Conservation (phyloP, 2,329 filamentous ascomycete genomes). For the Neospermospora avenae region DNA sequence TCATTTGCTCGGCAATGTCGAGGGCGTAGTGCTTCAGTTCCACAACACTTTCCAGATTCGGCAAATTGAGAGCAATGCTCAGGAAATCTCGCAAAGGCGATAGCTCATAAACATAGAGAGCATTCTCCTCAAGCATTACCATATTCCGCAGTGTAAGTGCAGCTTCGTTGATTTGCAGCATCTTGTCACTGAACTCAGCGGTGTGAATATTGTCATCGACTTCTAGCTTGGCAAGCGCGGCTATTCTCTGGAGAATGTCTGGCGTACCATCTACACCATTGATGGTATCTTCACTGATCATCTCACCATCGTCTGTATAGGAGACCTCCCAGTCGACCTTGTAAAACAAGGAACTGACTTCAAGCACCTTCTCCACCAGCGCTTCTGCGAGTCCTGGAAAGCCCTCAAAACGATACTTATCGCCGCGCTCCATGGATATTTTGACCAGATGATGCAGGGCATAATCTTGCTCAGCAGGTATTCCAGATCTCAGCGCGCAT, state of each 20-base stretch:
- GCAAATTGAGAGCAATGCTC: conserved; percentile 77
- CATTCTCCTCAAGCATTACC: conserved; percentile 90
- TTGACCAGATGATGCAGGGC: conserved; percentile 91
- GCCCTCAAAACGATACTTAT: conserved; percentile 93
- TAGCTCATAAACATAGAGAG: conserved; percentile 72
- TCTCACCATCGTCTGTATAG: conserved; percentile 60
- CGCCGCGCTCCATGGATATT: conserved; percentile 89
- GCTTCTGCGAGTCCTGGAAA: conserved; percentile 87
- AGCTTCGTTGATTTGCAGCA: conserved; percentile 81
- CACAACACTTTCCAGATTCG: conserved; percentile 65
- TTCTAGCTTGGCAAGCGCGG: conserved; percentile 56
- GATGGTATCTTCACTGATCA: conserved; percentile 50
- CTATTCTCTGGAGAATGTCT: conserved; percentile 70
- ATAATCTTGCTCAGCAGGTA: conserved; percentile 83
- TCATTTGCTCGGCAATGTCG: conserved; percentile 88
- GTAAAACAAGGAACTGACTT: conserved; percentile 76
- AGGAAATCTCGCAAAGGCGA: conserved; percentile 76
- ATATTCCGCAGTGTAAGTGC: conserved; percentile 90
- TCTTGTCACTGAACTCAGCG: conserved; percentile 63
- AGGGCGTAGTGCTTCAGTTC: conserved; percentile 90
- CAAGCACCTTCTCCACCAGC: conserved; percentile 78
- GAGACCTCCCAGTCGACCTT: conserved; percentile 77
- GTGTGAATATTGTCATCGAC: conserved; percentile 69
- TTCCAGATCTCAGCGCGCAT: conserved; percentile 75
- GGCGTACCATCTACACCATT: conserved; percentile 66